Evolutionary conservation across 148 eudicot species (phyloP).

Genomic region (Fagopyrum homotropicum): DNA sequence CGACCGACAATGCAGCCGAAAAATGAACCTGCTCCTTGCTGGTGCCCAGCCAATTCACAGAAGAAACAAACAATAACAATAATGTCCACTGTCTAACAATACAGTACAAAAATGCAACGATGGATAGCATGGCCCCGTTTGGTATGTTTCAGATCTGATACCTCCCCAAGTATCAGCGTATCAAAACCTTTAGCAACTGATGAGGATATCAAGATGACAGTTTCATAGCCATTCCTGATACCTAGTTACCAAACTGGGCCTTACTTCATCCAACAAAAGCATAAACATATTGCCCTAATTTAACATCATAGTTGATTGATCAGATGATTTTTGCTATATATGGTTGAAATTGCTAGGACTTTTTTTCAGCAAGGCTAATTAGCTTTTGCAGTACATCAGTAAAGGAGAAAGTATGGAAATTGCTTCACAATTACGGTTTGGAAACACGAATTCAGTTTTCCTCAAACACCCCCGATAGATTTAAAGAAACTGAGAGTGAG

Average conservation of each 20-base stretch:
- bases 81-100: not conserved
- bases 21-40: slow-evolving; percentile 76
- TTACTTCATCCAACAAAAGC: not conserved
- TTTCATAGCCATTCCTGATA: too few relatives aligned
- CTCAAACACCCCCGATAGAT: not conserved
- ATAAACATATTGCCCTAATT: not conserved
- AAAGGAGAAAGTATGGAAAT: not conserved
- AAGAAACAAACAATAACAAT: not conserved
- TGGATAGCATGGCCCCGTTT: not conserved
- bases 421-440: not conserved
- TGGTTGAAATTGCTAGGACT: not conserved
- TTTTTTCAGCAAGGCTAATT: not conserved
- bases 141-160: too few relatives aligned
- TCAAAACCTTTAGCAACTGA: too few relatives aligned
- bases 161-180: too few relatives aligned
- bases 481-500: not conserved
- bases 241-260: too few relatives aligned
- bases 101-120: not conserved
- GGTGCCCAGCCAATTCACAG: slow-evolving; percentile 14
- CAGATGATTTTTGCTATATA: not conserved
- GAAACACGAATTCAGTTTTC: not conserved
- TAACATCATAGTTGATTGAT: not conserved
- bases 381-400: not conserved
- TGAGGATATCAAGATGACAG: too few relatives aligned
- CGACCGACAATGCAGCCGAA: slow-evolving; percentile 97